Evolutionary conservation across 108 stramenopile species (phyloP).

Genomic region (Skeletonema potamos): DNA sequence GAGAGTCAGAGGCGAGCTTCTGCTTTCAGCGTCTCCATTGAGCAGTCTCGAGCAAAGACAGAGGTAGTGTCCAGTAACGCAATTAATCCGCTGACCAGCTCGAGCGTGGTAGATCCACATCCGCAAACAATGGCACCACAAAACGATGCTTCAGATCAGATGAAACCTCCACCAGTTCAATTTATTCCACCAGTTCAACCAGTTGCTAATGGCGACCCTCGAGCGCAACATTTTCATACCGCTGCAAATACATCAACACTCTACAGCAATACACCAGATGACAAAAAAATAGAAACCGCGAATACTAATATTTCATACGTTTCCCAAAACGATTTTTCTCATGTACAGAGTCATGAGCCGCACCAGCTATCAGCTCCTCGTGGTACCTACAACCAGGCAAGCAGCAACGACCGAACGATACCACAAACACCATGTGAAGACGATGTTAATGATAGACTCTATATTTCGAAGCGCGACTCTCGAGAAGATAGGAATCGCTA

Average conservation of each 20-base stretch:
- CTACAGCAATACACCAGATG: background rate
- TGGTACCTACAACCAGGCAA: background rate
- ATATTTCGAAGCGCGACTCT: background rate
- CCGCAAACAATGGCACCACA: background rate
- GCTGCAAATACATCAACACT: background rate
- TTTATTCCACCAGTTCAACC: background rate
- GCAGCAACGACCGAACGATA: background rate
- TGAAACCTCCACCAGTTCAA: background rate
- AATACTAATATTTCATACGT: background rate
- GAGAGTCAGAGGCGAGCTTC: background rate
- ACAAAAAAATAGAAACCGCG: background rate
- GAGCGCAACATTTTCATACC: background rate
- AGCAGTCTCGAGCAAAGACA: background rate
- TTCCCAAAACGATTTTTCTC: background rate
- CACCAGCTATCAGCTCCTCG: background rate
- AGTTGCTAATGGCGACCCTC: background rate
- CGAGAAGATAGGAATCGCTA: slow-evolving; percentile 4
- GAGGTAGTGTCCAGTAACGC: background rate
- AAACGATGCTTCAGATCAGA: background rate
- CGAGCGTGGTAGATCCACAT: too few relatives aligned
- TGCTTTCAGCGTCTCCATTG: background rate
- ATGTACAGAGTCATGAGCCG: background rate
- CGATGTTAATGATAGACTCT: background rate
- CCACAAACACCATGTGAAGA: background rate
- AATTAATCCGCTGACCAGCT: background rate